Percentiles rank a stretch among this genome's conserved stretches.
phyloP scores from a whole-genome alignment of 1,284 basidiomycete species.

The Grifola frondosa region DNA sequence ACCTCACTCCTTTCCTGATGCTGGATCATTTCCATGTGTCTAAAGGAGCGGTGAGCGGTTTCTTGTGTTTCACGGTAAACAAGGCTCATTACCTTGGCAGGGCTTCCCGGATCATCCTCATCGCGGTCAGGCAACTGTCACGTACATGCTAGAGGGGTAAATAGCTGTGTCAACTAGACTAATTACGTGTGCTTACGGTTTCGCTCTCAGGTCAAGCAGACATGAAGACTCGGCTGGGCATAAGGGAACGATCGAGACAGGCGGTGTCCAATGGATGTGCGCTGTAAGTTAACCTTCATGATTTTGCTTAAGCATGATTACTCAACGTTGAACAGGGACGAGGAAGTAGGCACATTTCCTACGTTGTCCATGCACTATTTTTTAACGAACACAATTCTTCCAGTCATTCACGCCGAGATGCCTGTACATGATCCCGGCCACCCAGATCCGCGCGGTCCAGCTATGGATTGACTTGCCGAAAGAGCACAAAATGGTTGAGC shows the following conservation, averaged over 20 bases:
- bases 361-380: background rate
- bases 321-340: slow-evolving; percentile 31
- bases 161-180: slow-evolving; percentile 6
- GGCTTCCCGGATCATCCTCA: slow-evolving; percentile 87
- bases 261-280: slow-evolving; percentile 96
- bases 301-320: background rate
- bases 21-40: slow-evolving; percentile 74
- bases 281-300: slow-evolving; percentile 51
- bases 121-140: slow-evolving; percentile 84
- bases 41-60: slow-evolving; percentile 53
- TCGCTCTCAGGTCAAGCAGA: slow-evolving; percentile 49
- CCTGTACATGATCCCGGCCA: slow-evolving; percentile 71
- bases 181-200: background rate
- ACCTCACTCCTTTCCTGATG: slow-evolving; percentile 91
- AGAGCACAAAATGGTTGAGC: slow-evolving; percentile 82
- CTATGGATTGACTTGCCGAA: slow-evolving; percentile 94
- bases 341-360: slow-evolving; percentile 36
- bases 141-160: slow-evolving; percentile 86
- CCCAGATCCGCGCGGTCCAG: slow-evolving; percentile 78
- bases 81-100: slow-evolving; percentile 29
- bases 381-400: background rate
- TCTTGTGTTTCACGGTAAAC: background rate
- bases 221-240: slow-evolving; percentile 96
- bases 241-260: slow-evolving; percentile 75
- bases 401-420: slow-evolving; percentile 87